A percentile compares a stretch with the other conserved stretches of the same genome.
Conservation (phyloP, 75 land plant species). For the Pinus albicaulis region DNA sequence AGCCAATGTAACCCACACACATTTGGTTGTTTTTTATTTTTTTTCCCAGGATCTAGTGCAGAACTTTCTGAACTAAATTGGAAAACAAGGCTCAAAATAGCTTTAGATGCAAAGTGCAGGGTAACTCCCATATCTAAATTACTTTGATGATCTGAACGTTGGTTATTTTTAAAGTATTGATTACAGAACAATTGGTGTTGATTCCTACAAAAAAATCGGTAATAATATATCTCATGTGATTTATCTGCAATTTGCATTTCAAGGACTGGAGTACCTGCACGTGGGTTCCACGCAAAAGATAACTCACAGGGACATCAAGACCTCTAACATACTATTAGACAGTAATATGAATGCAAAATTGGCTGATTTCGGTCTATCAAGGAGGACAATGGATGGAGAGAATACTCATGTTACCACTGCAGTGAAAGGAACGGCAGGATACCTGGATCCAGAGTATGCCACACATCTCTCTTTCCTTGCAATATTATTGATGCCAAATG, state of each 20-base stretch:
- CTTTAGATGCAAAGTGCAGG: constrained; percentile 72
- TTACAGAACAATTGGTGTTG: background rate
- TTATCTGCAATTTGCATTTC: background rate
- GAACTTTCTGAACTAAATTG: constrained; percentile 37
- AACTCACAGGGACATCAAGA: constrained; percentile 63
- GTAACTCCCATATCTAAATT: background rate
- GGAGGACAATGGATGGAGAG: constrained; percentile 19
- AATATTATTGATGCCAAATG: too few relatives aligned
- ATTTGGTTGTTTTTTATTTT: too few relatives aligned
- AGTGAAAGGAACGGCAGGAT: constrained; percentile 68
- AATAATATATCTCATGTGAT: background rate
- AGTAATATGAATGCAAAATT: constrained; percentile 41
- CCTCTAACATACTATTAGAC: constrained; percentile 55
- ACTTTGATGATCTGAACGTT: background rate
- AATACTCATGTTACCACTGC: constrained; percentile 54
- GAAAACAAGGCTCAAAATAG: constrained; percentile 44
- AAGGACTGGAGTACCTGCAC: constrained; percentile 68
- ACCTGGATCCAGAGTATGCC: constrained; percentile 63
- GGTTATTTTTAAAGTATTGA: background rate
- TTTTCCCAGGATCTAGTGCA: constrained; percentile 14
- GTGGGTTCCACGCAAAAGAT: constrained; percentile 51
- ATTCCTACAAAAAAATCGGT: too few relatives aligned
- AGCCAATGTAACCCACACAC: background rate
- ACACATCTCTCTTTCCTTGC: too few relatives aligned
- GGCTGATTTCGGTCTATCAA: constrained; percentile 63